Conservation (phyloP, 495 filamentous ascomycete genomes). For the Hypoxylon intermedium region DNA sequence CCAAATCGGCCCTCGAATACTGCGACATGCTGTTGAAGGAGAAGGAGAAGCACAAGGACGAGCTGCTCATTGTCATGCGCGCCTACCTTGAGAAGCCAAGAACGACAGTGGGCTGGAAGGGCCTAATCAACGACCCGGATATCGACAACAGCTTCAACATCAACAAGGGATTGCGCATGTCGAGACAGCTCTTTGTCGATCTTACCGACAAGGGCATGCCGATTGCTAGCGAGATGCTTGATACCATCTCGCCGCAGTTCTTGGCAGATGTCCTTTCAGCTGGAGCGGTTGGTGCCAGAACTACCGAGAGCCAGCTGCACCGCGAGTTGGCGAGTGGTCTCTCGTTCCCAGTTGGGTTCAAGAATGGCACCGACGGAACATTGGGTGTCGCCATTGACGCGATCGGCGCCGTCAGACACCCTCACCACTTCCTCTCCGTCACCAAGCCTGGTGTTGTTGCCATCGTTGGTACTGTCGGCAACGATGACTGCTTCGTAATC, state of each 20-base stretch:
- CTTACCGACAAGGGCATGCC: conserved; percentile 95
- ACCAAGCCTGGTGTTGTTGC: conserved; percentile 97
- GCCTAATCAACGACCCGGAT: conserved; percentile 97
- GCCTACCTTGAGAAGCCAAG: conserved; percentile 98
- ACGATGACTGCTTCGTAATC: conserved; percentile 98
- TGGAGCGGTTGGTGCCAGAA: conserved; percentile 92
- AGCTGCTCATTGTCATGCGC: conserved; percentile 95
- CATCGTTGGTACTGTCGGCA: conserved; percentile 93
- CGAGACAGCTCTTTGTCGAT: conserved; percentile 92
- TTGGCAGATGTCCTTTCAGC: conserved; percentile 91
- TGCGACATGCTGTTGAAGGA: conserved; percentile 80
- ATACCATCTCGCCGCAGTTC: conserved; percentile 98
- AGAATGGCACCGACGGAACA: conserved; percentile 97
- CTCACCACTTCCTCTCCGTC: conserved; percentile 97
- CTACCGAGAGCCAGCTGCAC: conserved; percentile 94
- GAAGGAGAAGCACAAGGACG: conserved; percentile 88
- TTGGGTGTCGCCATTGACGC: conserved; percentile 93
- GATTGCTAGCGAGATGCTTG: conserved; percentile 97
- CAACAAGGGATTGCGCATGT: conserved; percentile 91
- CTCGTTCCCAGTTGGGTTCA: conserved; percentile 98
- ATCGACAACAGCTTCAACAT: conserved; percentile 99
- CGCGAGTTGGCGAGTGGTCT: conserved; percentile 92
- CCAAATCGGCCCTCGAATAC: conserved; percentile 89
- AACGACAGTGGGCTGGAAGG: conserved; percentile 99
- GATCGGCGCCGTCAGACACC: conserved; percentile 89